Evolutionary conservation across 2,329 filamentous ascomycete genomes (phyloP).

Genomic region (Pestalotiopsis sp.): DNA sequence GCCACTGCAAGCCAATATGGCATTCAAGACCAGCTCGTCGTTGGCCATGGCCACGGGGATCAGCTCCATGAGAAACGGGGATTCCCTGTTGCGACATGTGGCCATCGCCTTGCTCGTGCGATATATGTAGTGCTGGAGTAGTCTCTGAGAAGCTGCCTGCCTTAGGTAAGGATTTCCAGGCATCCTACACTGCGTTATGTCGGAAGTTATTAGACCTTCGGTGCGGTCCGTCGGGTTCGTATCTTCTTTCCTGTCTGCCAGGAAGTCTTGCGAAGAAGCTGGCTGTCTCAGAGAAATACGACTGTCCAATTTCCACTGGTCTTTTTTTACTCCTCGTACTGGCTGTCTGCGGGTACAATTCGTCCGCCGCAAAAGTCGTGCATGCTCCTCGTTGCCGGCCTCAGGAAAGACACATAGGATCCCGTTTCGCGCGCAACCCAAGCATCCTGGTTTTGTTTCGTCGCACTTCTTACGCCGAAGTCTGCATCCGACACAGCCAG

Average conservation of each 20-base stretch:
- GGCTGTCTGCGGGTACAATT: background rate
- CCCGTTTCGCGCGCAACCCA: background rate
- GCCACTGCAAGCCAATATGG: background rate
- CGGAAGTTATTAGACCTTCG: background rate
- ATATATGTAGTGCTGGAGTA: background rate
- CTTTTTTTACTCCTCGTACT: background rate
- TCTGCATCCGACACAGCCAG: background rate
- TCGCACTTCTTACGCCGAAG: background rate
- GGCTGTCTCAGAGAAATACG: background rate
- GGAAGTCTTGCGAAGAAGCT: background rate
- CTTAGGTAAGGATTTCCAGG: background rate
- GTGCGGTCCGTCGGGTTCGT: background rate
- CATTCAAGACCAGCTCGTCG: conserved; percentile 1
- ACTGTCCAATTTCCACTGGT: background rate
- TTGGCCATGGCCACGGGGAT: background rate
- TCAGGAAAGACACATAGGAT: background rate
- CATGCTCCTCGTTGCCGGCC: background rate
- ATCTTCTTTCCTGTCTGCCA: background rate
- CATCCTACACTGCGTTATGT: background rate
- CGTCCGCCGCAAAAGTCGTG: background rate
- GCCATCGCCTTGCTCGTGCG: background rate
- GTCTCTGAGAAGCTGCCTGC: background rate
- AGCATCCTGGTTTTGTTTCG: background rate
- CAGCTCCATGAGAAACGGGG: background rate
- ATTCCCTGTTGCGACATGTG: background rate